phyloP scores from a whole-genome alignment of 345 rosid species.

The Brassica carinata region DNA sequence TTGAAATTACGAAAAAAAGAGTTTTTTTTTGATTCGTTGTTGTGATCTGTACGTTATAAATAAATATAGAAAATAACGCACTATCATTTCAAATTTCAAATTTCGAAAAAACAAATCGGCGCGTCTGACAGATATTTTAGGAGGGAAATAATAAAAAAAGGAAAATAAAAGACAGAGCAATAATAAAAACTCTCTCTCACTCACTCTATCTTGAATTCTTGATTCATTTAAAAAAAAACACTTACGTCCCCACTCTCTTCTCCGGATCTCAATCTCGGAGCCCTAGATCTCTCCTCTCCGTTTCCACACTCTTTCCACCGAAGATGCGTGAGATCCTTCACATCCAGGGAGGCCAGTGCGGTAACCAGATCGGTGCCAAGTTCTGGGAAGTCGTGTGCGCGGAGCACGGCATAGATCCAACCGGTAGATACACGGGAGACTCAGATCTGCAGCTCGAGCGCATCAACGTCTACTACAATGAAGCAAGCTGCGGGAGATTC shows the following conservation, averaged over 20 bases:
- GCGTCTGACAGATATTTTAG: too few relatives aligned
- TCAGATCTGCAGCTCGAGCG: conserved; percentile 26
- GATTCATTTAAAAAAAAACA: not conserved
- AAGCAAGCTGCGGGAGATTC: conserved; percentile 15
- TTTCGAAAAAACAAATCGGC: too few relatives aligned
- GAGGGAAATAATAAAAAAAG: not conserved
- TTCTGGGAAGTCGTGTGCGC: not conserved
- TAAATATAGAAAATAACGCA: too few relatives aligned
- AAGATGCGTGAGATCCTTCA: conserved; percentile 30
- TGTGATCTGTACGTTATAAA: too few relatives aligned
- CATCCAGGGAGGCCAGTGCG: not conserved
- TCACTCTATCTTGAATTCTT: not conserved
- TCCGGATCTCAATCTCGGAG: not conserved
- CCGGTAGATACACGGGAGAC: conserved; percentile 15
- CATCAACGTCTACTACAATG: conserved; percentile 21
- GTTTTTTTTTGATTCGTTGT: too few relatives aligned
- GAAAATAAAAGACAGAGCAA: not conserved
- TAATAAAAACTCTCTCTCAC: not conserved
- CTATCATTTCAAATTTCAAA: too few relatives aligned
- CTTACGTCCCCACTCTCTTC: too few relatives aligned
- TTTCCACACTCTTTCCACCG: not conserved
- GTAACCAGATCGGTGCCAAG: too few relatives aligned
- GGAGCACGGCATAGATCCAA: conserved; percentile 5
- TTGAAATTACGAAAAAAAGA: too few relatives aligned
- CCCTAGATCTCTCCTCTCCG: not conserved